Evolutionary conservation across 495 filamentous ascomycete species (phyloP).

Genomic region (Xylaria intraflava): DNA sequence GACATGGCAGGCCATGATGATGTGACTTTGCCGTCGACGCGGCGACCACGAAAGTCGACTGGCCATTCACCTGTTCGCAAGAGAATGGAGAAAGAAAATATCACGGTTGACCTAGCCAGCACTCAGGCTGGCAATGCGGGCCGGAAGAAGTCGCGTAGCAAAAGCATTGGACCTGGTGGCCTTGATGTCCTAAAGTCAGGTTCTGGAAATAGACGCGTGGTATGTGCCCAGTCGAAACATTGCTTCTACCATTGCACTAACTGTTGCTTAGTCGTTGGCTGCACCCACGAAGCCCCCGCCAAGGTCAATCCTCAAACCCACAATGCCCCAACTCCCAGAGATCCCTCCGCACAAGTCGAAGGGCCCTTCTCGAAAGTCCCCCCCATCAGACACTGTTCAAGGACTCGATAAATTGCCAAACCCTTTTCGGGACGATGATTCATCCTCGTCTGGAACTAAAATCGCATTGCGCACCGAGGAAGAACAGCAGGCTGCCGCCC

Average conservation of each 20-base stretch:
- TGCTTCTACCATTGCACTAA: slow-evolving; percentile 5
- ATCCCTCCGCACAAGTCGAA: slow-evolving; percentile 46
- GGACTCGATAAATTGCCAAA: slow-evolving; percentile 43
- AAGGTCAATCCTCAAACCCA: slow-evolving; percentile 81
- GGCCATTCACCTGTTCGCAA: slow-evolving; percentile 53
- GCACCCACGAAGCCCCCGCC: slow-evolving; percentile 39
- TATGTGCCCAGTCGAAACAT: slow-evolving; percentile 34
- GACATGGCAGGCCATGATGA: slow-evolving; percentile 44
- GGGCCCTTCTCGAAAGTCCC: slow-evolving; percentile 17
- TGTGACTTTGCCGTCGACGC: slow-evolving; percentile 43
- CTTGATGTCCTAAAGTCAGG: slow-evolving; percentile 72
- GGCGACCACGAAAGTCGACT: slow-evolving; percentile 72
- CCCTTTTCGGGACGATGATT: slow-evolving; percentile 42
- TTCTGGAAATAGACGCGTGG: slow-evolving; percentile 75
- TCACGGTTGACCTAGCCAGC: slow-evolving; percentile 52
- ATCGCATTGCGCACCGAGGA: slow-evolving; percentile 62
- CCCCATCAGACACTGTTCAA: slow-evolving; percentile 15
- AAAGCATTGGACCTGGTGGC: slow-evolving; percentile 89
- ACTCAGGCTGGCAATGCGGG: slow-evolving; percentile 33
- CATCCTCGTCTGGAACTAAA: slow-evolving; percentile 33
- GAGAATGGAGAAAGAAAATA: slow-evolving; percentile 63
- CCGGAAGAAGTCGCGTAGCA: slow-evolving; percentile 79
- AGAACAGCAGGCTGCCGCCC: slow-evolving; percentile 69
- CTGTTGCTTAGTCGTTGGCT: slow-evolving; percentile 40
- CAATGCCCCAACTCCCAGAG: slow-evolving; percentile 60